These are phyloP conservation scores for Litsea cubeba DNA, from an alignment of 164 flowering plant species.

Conservation along the genomic window DNA sequence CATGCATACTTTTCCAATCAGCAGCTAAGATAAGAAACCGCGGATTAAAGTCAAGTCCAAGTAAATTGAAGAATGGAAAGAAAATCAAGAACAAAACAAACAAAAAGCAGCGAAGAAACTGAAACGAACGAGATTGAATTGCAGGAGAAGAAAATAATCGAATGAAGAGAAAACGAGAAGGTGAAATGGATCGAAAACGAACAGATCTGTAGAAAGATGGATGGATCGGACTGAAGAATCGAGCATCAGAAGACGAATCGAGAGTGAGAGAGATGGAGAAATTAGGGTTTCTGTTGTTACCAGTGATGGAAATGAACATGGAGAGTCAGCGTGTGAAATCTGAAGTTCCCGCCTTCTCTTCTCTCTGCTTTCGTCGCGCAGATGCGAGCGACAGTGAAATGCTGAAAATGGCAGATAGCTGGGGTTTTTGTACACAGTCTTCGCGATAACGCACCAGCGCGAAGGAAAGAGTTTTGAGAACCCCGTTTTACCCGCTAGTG, in stretches of 20 bases:
- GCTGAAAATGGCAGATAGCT: neutral
- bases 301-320: neutral
- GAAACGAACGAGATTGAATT: neutral
- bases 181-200: neutral
- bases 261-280: neutral
- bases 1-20: neutral
- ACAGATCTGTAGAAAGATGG: neutral
- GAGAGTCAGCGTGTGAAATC: neutral
- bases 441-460: neutral
- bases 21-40: neutral
- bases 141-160: neutral
- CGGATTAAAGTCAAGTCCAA: neutral
- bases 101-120: neutral
- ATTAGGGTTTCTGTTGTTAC: neutral
- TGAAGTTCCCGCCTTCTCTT: slow-evolving; percentile 1
- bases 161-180: neutral
- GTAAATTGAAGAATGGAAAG: neutral
- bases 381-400: neutral
- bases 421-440: neutral
- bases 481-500: neutral
- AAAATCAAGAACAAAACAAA: neutral
- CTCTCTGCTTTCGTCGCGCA: neutral
- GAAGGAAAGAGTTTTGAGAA: too few species aligned
- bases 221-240: neutral
- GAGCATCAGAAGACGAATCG: neutral